These are phyloP conservation scores for Tephrocybe sp. DNA, from an alignment of 768 basidiomycete genomes.

Conservation along the genomic window DNA sequence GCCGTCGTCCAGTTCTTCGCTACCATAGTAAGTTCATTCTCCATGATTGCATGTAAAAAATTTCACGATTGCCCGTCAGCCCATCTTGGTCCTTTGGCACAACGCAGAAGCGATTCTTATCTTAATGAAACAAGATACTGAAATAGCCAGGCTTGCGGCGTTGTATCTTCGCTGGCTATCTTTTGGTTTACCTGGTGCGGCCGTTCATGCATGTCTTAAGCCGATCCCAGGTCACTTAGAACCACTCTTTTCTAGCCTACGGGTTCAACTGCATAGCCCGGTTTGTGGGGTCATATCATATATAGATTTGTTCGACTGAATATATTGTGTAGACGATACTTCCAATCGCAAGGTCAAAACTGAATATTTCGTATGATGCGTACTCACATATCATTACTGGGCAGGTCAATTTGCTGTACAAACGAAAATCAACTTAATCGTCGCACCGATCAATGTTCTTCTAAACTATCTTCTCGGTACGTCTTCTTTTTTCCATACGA, in stretches of 20 bases:
- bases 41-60: slow-evolving; percentile 3
- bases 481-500: background rate
- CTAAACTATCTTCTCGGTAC: slow-evolving; percentile 82
- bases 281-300: slow-evolving; percentile 15
- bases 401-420: slow-evolving; percentile 13
- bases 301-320: background rate
- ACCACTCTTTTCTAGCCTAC: slow-evolving; percentile 30
- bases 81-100: slow-evolving; percentile 71
- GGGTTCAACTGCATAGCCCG: slow-evolving; percentile 48
- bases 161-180: slow-evolving; percentile 73
- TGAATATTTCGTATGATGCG: background rate
- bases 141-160: slow-evolving; percentile 73
- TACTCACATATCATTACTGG: background rate
- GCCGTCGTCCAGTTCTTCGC: slow-evolving; percentile 56
- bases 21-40: slow-evolving; percentile 48
- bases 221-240: too few relatives aligned
- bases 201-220: slow-evolving; percentile 4
- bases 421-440: slow-evolving; percentile 28
- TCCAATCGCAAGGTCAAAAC: slow-evolving; percentile 79
- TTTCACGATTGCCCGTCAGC: slow-evolving; percentile 27
- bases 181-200: slow-evolving; percentile 67
- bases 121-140: slow-evolving; percentile 72
- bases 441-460: slow-evolving; percentile 80
- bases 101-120: slow-evolving; percentile 79
- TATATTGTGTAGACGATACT: slow-evolving; percentile 47